Conservation (phyloP, 2,329 filamentous ascomycete species). For the Venturia nashicola region DNA sequence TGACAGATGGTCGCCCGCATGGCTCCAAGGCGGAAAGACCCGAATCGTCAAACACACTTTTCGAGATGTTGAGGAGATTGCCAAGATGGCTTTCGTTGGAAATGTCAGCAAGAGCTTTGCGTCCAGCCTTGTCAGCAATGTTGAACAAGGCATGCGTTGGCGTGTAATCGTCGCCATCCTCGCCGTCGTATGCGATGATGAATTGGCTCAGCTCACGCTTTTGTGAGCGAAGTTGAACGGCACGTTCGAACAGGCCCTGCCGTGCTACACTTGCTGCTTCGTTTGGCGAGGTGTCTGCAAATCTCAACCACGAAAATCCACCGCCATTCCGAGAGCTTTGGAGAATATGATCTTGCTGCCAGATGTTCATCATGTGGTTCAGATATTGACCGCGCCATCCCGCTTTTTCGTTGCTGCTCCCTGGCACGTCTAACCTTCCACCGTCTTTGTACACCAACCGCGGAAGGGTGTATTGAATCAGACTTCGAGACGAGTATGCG, state of each 20-base stretch:
- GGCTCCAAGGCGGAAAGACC: constrained; percentile 72
- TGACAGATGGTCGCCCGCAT: constrained; percentile 63
- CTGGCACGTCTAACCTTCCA: constrained; percentile 62
- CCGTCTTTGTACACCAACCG: constrained; percentile 69
- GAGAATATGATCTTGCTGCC: constrained; percentile 66
- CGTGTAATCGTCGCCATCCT: constrained; percentile 52
- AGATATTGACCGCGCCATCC: constrained; percentile 74
- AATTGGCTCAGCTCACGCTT: constrained; percentile 52
- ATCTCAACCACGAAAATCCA: constrained; percentile 81
- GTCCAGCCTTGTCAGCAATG: constrained; percentile 54
- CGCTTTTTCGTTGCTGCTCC: constrained; percentile 58
- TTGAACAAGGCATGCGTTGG: constrained; percentile 72
- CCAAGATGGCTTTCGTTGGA: constrained; percentile 60
- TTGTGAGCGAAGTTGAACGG: constrained; percentile 42
- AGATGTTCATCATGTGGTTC: constrained; percentile 78
- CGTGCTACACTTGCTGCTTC: constrained; percentile 63
- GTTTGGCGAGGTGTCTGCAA: constrained; percentile 62
- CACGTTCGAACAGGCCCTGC: constrained; percentile 60
- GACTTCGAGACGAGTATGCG: constrained; percentile 74
- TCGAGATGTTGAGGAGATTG: constrained; percentile 68
- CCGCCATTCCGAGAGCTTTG: constrained; percentile 48
- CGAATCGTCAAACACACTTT: constrained; percentile 49
- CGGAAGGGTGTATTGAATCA: constrained; percentile 76
- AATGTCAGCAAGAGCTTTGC: constrained; percentile 54
- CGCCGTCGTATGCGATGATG: constrained; percentile 53